A percentile compares a stretch with the other conserved stretches of the same genome.
phyloP scores from a whole-genome alignment of 257 asterid genomes.

The Mentha longifolia region DNA sequence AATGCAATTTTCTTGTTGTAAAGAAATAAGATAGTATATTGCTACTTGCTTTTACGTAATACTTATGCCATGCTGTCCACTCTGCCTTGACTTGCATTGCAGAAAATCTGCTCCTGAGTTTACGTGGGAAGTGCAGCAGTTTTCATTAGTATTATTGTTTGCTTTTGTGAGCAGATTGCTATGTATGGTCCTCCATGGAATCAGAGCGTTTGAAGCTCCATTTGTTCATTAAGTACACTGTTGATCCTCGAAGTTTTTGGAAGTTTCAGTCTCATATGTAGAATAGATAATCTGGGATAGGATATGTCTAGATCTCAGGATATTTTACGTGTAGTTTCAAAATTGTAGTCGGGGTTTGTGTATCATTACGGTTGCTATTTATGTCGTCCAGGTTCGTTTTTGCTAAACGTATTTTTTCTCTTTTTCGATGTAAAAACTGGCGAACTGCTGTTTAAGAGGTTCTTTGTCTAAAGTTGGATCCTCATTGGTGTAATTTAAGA shows the following conservation, averaged over 20 bases:
- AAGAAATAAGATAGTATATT: background rate
- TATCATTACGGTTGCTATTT: constrained; percentile 33
- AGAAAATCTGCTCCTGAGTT: constrained; percentile 21
- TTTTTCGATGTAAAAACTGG: constrained; percentile 25
- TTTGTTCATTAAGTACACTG: constrained; percentile 32
- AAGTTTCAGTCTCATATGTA: constrained; percentile 29
- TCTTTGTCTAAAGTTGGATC: constrained; percentile 8
- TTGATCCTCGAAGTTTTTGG: constrained; percentile 33
- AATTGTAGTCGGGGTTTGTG: constrained; percentile 33
- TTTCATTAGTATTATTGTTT: background rate
- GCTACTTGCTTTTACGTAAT: background rate
- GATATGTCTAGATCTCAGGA: constrained; percentile 35
- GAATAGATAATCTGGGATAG: constrained; percentile 35
- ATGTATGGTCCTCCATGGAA: constrained; percentile 15
- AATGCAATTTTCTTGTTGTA: background rate
- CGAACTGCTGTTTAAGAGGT: constrained; percentile 9
- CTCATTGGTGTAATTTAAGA: constrained; percentile 21
- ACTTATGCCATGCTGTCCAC: background rate
- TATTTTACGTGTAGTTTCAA: constrained; percentile 31
- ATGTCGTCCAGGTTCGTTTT: constrained; percentile 22
- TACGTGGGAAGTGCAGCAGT: background rate
- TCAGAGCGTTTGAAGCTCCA: constrained; percentile 21
- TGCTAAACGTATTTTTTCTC: background rate
- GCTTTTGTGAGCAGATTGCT: constrained; percentile 33
- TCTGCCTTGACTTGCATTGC: constrained; percentile 1